Evolutionary conservation across 441 rosid genomes (phyloP), one percentile per base, ranked within the genome.

Genomic region (Pelargonium australe): DNA sequence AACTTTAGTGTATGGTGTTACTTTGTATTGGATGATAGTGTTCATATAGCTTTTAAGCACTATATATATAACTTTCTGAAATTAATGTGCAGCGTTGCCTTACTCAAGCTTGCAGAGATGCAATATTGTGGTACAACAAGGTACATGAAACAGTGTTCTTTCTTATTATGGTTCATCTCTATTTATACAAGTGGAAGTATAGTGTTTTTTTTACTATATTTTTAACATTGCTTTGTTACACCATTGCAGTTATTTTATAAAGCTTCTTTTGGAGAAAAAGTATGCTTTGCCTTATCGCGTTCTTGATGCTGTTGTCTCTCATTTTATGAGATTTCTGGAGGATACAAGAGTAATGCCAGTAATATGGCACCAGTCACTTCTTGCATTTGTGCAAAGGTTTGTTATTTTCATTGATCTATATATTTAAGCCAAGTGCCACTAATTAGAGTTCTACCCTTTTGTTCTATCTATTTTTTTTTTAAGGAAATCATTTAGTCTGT

Each of bases 91-190:
- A 88, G 98, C 81, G 87, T 81, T 77, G 94, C 94, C 41, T 66
- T 94, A 66, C 72, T 83, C 75, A 87, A 83, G 80, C 92, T 94
- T 14, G 92, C 95, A 2, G 91, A 86, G 81, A 89, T 89, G 95
- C 90, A 94, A 71, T 88, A 94, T 69, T 89, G 96, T 74, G 97
- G 99, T 28, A 89, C 97, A 57, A 94, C 97, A 53, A 94, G 98
- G 98, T 91, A 40, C 70, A 64, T 31, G 68, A 64, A 17, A 10
- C 28, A 40, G 12, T 51, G 14, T 17, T 28, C 34, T 28, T 17
- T 5, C 58, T 2, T 14, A 13, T 51, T 51, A 7, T 51, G 19
- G 17, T 51, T 51, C 58, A 13, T 51, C 58, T 51, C 17, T 51
- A n/a, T 51, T 20, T 20, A 20, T 58, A 58, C 31, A 58, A 14